Conservation (phyloP, 495 filamentous ascomycete genomes). For the Haplographium delicatum region DNA sequence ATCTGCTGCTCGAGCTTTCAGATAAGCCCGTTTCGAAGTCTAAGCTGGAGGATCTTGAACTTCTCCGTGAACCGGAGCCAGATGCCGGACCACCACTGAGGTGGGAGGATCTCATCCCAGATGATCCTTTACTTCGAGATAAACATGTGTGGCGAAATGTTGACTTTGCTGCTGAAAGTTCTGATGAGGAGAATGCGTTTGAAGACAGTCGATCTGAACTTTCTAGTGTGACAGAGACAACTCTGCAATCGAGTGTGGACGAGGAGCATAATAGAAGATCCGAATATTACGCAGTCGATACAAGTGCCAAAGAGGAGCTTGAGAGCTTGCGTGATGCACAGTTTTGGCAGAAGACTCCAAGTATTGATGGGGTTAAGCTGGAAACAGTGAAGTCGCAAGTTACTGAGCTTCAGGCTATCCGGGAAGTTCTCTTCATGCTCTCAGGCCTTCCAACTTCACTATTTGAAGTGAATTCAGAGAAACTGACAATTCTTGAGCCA, state of each 20-base stretch:
- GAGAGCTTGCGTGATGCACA: conserved; percentile 52
- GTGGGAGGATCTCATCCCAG: conserved; percentile 70
- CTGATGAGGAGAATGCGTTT: conserved; percentile 48
- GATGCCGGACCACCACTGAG: conserved; percentile 44
- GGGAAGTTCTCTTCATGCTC: conserved; percentile 83
- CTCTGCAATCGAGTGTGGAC: conserved; percentile 30
- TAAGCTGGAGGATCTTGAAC: conserved; percentile 54
- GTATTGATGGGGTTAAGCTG: conserved; percentile 19
- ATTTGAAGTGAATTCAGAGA: conserved; percentile 40
- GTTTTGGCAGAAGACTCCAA: conserved; percentile 49
- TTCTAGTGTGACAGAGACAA: conserved; percentile 12
- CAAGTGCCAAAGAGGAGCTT: conserved; percentile 39
- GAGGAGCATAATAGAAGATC: conserved; percentile 33
- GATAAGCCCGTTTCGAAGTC: conserved; percentile 71
- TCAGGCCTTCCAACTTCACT: conserved; percentile 70
- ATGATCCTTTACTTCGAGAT: conserved; percentile 65
- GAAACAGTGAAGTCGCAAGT: conserved; percentile 40
- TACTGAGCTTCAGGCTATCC: conserved; percentile 67
- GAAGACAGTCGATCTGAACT: conserved; percentile 27
- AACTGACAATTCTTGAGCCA: conserved; percentile 12
- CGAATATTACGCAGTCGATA: conserved; percentile 30
- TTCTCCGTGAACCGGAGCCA: conserved; percentile 38
- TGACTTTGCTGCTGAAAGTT: conserved; percentile 63
- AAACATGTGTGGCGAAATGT: conserved; percentile 73
- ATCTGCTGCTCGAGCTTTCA: conserved; percentile 74